Conservation (phyloP, 345 rosid species). For the Acer negundo region DNA sequence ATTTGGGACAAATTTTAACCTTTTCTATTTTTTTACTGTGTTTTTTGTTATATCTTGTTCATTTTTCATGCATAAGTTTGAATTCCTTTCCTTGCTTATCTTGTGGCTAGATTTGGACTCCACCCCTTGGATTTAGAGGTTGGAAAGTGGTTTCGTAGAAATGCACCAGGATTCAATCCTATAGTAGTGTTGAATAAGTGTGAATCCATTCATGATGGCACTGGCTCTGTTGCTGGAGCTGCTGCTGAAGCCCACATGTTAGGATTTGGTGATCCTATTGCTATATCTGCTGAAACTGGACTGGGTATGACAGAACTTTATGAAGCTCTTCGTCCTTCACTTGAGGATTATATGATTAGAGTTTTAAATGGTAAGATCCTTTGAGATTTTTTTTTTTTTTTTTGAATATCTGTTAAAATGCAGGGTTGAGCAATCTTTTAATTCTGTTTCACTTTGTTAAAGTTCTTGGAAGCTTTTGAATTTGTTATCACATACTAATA, state of each 20-base stretch:
- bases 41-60: not conserved
- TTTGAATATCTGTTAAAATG: not conserved
- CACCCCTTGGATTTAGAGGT: constrained; percentile 96
- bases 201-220: constrained; percentile 67
- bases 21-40: not conserved
- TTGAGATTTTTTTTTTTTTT: not conserved
- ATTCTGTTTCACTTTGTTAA: not conserved
- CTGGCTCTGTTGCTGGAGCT: constrained; percentile 59
- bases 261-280: constrained; percentile 91
- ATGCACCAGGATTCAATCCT: constrained; percentile 74
- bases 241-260: constrained; percentile 62
- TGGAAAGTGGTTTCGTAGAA: constrained; percentile 87
- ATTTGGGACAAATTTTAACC: not conserved
- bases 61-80: not conserved
- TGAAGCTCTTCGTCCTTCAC: constrained; percentile 64
- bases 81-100: constrained; percentile 21
- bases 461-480: not conserved
- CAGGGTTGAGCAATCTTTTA: not conserved
- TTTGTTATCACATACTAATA: not conserved
- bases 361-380: constrained; percentile 53
- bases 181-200: constrained; percentile 83
- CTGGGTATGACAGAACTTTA: constrained; percentile 86
- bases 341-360: constrained; percentile 64
- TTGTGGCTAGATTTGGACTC: constrained; percentile 62
- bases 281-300: constrained; percentile 96